These are phyloP conservation scores for Dendrobium officinale DNA, from an alignment of 106 monocot species.

Conservation along the genomic window DNA sequence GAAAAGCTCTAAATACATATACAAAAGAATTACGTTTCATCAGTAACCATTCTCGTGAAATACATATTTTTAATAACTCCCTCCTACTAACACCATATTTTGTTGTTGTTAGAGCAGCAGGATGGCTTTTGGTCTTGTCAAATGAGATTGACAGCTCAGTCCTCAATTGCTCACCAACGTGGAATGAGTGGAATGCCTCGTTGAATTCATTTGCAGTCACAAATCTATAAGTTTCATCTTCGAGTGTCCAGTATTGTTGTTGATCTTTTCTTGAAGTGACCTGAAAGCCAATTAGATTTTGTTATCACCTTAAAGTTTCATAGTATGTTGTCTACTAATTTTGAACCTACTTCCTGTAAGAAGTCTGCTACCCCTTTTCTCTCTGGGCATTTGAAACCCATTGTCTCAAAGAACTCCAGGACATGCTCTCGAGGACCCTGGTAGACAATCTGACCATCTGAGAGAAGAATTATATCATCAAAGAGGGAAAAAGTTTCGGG, in stretches of 20 bases:
- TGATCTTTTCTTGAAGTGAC: conserved; percentile 51
- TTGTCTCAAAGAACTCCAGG: conserved; percentile 33
- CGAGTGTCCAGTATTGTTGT: conserved; percentile 38
- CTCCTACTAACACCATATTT: conserved; percentile 32
- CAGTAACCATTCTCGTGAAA: conserved; percentile 29
- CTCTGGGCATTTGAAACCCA: conserved; percentile 37
- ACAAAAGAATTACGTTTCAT: conserved; percentile 59
- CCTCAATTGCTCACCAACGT: conserved; percentile 22
- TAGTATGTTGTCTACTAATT: neutral
- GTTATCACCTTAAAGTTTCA: neutral
- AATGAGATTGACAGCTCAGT: conserved; percentile 28
- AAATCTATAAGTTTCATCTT: conserved; percentile 26
- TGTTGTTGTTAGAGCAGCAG: conserved; percentile 37
- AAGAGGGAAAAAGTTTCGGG: conserved; percentile 34
- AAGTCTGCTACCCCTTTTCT: conserved; percentile 40
- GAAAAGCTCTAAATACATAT: conserved; percentile 28
- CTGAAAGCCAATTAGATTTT: conserved; percentile 1
- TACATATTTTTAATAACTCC: conserved; percentile 33
- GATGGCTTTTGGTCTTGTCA: conserved; percentile 40
- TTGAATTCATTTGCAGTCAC: conserved; percentile 22
- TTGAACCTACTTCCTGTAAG: conserved; percentile 29
- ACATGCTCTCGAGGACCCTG: conserved; percentile 31
- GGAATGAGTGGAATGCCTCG: conserved; percentile 33
- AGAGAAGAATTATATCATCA: conserved; percentile 39
- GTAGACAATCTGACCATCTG: conserved; percentile 31